Base-by-base conservation (phyloP, 768 basidiomycete genomes). In the Phylloporus sp. region DNA sequence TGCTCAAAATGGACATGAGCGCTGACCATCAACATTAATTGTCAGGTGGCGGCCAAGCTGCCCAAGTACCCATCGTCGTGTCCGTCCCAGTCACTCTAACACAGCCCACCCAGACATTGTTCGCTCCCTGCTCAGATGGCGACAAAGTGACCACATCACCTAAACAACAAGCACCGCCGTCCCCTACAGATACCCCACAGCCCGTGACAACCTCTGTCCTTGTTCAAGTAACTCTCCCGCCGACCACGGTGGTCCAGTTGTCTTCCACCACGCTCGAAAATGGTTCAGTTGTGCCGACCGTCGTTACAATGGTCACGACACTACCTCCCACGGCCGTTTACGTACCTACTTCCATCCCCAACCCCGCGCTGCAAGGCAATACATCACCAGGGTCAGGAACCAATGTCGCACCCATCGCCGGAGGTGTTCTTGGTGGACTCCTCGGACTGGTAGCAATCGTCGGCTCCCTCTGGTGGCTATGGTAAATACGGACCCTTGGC, bases 401-500 rank as follows among this genome's bases (percentile, higher is more conserved):
- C 8, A 55, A 71, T 39, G 43, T 78, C 5, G 75, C 64, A 2
- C 70, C 78, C 10, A 76, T 80, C 49, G 63, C 80, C 15, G 80
- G 79, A 13, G 77, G 80, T 27, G 72, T 71, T 7, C 59, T 79
- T 6, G 80, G 78, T 14, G 80, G 80, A 10, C 73, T 80, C 56
- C 64, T 80, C 48, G 77, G 75, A 18, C 58, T 79, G 29, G 54
- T 78, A 15, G 69, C 59, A 3, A 55, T 81, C 5, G 76, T 74
- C 0, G 65, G 65, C 13, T 53, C 70, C 20, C 57, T 78, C 31
- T 80, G 77, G 77, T 75, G 70, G 59, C 54, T 80, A 43, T 65
- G 78, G 80, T 80, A 60, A 71, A 58, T 20, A n/a, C n/a, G n/a
- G n/a, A n/a, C n/a, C 44, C 9, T 24, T 43, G 40, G 48, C n/a